Percentiles rank a stretch among this genome's conserved stretches.
Evolutionary conservation across 1,284 basidiomycete genomes (phyloP).

Genomic region (Rhodotorula sp.): DNA sequence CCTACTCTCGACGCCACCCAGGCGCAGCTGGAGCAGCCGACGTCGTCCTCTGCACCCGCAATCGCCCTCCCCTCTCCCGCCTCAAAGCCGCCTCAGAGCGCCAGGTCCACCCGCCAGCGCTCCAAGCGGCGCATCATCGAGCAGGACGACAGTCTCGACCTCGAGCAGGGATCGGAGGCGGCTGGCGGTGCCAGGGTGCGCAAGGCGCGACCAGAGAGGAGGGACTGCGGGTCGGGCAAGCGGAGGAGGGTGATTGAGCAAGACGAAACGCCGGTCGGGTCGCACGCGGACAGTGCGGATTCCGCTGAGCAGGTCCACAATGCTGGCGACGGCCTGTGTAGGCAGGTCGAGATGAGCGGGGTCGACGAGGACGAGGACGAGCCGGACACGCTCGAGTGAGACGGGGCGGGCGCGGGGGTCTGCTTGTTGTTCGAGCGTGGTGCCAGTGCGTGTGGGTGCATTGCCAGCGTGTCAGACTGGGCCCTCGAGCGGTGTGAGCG

Average conservation of each 20-base stretch:
- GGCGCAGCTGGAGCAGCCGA: background rate
- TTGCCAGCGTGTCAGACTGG: too few relatives aligned
- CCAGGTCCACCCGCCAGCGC: background rate
- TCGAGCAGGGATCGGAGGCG: background rate
- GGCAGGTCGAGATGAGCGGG: background rate
- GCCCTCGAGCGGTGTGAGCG: background rate
- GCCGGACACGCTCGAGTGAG: constrained; percentile 15
- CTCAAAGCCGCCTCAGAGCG: background rate
- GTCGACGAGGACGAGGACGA: background rate
- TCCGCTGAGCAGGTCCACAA: background rate
- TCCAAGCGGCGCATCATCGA: constrained; percentile 6
- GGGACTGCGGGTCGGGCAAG: background rate
- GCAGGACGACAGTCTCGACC: constrained; percentile 1
- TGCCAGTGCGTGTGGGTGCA: too few relatives aligned
- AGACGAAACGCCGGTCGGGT: background rate
- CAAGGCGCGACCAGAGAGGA: background rate
- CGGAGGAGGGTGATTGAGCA: constrained; percentile 15
- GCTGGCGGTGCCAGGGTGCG: too few relatives aligned
- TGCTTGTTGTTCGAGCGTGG: background rate
- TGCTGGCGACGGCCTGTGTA: background rate
- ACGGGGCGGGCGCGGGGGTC: background rate
- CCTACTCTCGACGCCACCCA: too few relatives aligned
- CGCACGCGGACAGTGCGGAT: background rate
- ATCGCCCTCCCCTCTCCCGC: background rate
- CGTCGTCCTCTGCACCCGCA: background rate